Percentiles rank a stretch among this genome's conserved stretches.
Evolutionary conservation across 2,329 filamentous ascomycete species (phyloP).

Genomic region (Nannizzia gypsea): DNA sequence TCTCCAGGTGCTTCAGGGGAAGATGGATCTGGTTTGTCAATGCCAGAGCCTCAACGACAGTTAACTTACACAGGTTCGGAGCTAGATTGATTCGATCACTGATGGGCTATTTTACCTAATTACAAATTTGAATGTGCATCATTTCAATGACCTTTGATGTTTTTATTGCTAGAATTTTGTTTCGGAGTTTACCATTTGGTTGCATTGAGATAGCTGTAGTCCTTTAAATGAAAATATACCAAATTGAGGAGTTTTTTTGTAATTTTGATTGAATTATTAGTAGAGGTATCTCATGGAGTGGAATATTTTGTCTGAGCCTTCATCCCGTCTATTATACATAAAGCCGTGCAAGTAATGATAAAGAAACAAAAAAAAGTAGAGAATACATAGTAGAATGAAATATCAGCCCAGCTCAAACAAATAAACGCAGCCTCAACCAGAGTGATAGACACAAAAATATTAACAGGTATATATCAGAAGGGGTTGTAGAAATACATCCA

Average conservation of each 20-base stretch:
- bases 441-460: background rate
- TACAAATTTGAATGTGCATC: background rate
- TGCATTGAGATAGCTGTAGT: too few species aligned
- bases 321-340: background rate
- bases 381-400: background rate
- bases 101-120: background rate
- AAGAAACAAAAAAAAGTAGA: background rate
- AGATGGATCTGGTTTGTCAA: background rate
- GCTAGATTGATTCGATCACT: background rate
- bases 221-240: too few species aligned
- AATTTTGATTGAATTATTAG: background rate
- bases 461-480: background rate
- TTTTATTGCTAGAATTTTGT: too few species aligned
- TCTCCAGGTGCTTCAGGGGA: background rate
- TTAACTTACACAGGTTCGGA: slow-evolving; percentile 1
- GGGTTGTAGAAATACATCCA: slow-evolving; percentile 6
- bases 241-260: background rate
- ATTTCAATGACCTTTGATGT: background rate
- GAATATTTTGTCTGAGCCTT: background rate
- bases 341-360: background rate
- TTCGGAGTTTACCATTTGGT: too few species aligned
- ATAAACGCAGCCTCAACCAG: background rate
- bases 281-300: background rate
- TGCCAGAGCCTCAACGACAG: background rate
- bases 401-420: background rate